Evolutionary conservation across 441 rosid species (phyloP), one percentile per base, ranked within the genome.

Genomic region (Erodium moschatum): DNA sequence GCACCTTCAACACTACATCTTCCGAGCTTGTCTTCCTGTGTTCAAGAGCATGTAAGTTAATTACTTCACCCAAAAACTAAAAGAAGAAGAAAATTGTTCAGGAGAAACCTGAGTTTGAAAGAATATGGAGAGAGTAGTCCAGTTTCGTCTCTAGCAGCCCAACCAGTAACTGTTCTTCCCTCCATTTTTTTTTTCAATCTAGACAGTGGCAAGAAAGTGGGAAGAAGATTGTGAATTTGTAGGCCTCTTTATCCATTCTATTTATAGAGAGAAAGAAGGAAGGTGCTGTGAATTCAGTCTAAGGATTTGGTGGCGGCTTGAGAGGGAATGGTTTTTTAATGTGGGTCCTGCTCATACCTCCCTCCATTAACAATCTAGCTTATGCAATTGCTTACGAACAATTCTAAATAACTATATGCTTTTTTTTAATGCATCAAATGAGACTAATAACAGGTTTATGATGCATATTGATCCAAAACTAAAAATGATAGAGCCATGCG

Each of bases 81-180:
- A 6, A 69, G 40, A 20, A n/a, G 31, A 31, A 9, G 27, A 6
- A 1, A 15, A 6, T 19, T 12, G n/a, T 8, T 58, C 27, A 48
- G 16, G 24, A 61, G 48, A 56, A 64, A 77, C 81, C 78, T 77
- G 62, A 79, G 83, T 61, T 38, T 71, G 79, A 72, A 84, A 5
- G 76, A 63, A 65, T 73, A 80, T 16, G 82, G 87, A 62, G 82
- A 79, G 56, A 80, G 81, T 60, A 73, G 48, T 21, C 77, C 84
- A 6, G 84, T 76, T 15, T 75, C 50, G 69, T 81, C 85, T 71
- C 83, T 76, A n/a, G 85, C 83, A 58, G 82, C 85, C 82, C 75
- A 79, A 52, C 81, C 85, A 40, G 31, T 38, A 15, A 73, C 81
- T 42, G 15, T 73, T 70, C 76, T 72, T 65, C 75, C 85, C 19